These are phyloP conservation scores for Nicotiana attenuata DNA, from an alignment of 257 asterid genomes.

Conservation along the genomic window DNA sequence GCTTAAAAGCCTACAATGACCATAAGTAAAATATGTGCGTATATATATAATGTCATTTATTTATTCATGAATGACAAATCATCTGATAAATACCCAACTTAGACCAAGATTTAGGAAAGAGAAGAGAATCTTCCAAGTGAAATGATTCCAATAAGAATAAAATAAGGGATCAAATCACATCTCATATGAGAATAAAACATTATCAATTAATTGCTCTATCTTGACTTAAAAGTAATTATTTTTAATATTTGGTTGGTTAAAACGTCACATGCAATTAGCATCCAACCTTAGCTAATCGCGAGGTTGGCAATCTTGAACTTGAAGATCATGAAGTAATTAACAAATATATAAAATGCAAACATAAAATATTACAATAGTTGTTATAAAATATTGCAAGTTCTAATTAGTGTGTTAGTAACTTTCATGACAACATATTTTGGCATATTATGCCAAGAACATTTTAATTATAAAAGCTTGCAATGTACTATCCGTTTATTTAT, in stretches of 20 bases:
- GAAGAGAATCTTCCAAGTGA: neutral
- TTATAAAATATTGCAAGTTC: neutral
- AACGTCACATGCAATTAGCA: neutral
- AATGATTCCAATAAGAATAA: neutral
- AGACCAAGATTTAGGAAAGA: neutral
- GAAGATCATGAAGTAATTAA: neutral
- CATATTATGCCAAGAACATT: neutral
- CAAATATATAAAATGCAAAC: neutral
- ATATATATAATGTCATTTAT: neutral
- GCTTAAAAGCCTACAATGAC: neutral
- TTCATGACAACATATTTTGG: neutral
- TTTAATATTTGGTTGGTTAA: neutral
- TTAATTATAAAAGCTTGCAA: neutral
- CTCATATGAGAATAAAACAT: neutral
- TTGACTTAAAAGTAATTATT: neutral
- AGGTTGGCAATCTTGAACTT: neutral
- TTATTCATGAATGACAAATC: neutral
- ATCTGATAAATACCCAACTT: neutral
- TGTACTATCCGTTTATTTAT: neutral
- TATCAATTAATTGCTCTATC: constrained; percentile 2
- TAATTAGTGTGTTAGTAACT: neutral
- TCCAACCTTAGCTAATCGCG: neutral
- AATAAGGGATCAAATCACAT: neutral
- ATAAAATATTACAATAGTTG: neutral
- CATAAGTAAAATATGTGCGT: neutral